Conservation (phyloP, 2,329 filamentous ascomycete genomes). For the Neophaeococcomyces mojaviensis region DNA sequence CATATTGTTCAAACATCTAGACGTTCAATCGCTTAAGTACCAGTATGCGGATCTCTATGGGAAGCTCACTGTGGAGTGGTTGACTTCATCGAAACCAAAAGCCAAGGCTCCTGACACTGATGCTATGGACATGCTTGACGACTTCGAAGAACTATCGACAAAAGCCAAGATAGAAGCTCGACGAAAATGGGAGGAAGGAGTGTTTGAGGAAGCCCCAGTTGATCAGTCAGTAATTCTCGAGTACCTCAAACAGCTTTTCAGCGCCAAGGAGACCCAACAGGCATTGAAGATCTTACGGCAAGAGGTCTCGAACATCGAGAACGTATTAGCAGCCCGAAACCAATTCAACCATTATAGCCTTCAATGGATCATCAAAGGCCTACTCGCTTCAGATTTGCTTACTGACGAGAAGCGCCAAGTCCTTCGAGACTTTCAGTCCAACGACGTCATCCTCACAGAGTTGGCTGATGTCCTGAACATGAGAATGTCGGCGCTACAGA, state of each 20-base stretch:
- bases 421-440: constrained; percentile 45
- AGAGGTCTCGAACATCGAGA: constrained; percentile 29
- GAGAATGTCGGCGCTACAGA: constrained; percentile 43
- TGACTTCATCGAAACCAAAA: constrained; percentile 31
- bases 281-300: constrained; percentile 38
- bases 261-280: constrained; percentile 33
- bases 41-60: constrained; percentile 52
- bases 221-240: constrained; percentile 39
- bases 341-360: constrained; percentile 39
- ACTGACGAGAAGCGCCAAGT: constrained; percentile 45
- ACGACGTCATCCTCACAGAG: constrained; percentile 44
- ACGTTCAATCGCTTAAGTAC: constrained; percentile 47
- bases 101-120: constrained; percentile 19
- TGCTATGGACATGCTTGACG: constrained; percentile 26
- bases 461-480: constrained; percentile 53
- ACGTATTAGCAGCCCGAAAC: constrained; percentile 23
- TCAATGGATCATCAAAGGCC: constrained; percentile 39
- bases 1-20: constrained; percentile 40
- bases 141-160: constrained; percentile 44
- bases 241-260: constrained; percentile 49
- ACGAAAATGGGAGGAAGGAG: constrained; percentile 47
- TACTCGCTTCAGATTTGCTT: constrained; percentile 45
- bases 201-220: constrained; percentile 45
- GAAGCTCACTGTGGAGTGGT: constrained; percentile 48
- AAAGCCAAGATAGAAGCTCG: constrained; percentile 49